Percentiles rank a stretch among this genome's conserved stretches.
Conservation (phyloP, 1,284 basidiomycete genomes). For the Sanghuangporus sanghuang region DNA sequence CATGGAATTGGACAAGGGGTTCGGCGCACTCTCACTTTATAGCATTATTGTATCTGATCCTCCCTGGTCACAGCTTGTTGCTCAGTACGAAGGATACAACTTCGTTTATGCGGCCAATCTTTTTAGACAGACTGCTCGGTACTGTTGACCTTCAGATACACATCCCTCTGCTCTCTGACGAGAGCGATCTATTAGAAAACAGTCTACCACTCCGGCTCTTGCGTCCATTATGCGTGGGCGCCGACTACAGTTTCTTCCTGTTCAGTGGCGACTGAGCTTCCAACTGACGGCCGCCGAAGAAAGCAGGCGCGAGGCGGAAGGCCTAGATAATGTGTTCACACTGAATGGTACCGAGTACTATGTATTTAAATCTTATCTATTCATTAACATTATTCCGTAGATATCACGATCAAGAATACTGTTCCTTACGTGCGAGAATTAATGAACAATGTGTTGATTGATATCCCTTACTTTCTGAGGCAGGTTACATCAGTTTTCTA, state of each 20-base stretch:
- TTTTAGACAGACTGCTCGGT: slow-evolving; percentile 36
- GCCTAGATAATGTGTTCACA: slow-evolving; percentile 38
- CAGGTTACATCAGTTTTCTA: not conserved
- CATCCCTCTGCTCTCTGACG: not conserved
- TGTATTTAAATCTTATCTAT: not conserved
- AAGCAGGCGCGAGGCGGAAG: slow-evolving; percentile 35
- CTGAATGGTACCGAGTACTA: slow-evolving; percentile 28
- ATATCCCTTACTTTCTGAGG: slow-evolving; percentile 37
- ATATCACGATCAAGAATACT: slow-evolving; percentile 40
- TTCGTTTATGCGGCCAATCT: slow-evolving; percentile 45
- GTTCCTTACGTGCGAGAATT: slow-evolving; percentile 41
- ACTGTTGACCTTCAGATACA: slow-evolving; percentile 8
- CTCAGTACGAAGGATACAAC: slow-evolving; percentile 40
- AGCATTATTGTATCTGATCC: not conserved
- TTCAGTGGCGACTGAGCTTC: slow-evolving; percentile 47
- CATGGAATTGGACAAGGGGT: slow-evolving; percentile 40
- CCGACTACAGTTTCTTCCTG: slow-evolving; percentile 43
- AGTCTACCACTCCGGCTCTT: slow-evolving; percentile 35
- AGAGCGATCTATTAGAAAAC: slow-evolving; percentile 27
- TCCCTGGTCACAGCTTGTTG: slow-evolving; percentile 29
- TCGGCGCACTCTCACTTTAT: slow-evolving; percentile 6
- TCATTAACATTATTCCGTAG: slow-evolving; percentile 20
- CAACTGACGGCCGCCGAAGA: slow-evolving; percentile 35
- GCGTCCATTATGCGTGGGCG: slow-evolving; percentile 37
- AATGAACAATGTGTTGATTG: slow-evolving; percentile 39